A percentile compares a stretch with the other conserved stretches of the same genome.
Evolutionary conservation across 192 early-diverging fungal species (phyloP).

Genomic region (Backusella tuberculispora): DNA sequence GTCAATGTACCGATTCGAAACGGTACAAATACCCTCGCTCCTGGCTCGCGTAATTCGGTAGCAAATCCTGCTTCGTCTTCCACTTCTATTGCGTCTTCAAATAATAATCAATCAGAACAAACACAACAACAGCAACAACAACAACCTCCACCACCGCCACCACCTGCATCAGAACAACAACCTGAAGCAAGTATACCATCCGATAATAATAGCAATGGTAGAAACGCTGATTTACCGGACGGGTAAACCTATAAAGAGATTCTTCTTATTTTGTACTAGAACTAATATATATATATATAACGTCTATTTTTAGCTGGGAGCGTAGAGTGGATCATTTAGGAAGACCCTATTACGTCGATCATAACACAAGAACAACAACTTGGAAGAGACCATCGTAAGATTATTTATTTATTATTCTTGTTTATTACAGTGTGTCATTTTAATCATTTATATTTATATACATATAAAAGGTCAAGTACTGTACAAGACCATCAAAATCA

Average conservation of each 20-base stretch:
- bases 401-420: neutral
- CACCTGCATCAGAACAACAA: conserved; percentile 34
- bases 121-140: neutral
- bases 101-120: neutral
- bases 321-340: conserved; percentile 89
- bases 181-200: neutral
- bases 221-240: conserved; percentile 28
- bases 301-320: conserved; percentile 74
- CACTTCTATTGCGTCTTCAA: neutral
- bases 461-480: conserved; percentile 32
- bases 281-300: conserved; percentile 56
- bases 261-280: conserved; percentile 57
- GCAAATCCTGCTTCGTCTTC: neutral
- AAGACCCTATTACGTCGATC: conserved; percentile 97
- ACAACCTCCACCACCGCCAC: conserved; percentile 41
- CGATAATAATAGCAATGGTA: neutral
- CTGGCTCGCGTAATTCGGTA: neutral
- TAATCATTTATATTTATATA: neutral
- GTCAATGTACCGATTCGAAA: conserved; percentile 46
- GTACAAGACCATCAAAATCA: conserved; percentile 52
- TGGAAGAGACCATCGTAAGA: conserved; percentile 71
- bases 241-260: neutral
- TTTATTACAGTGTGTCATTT: neutral
- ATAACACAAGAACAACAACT: conserved; percentile 91
- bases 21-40: conserved; percentile 20